These are phyloP conservation scores for Ceratobasidium sp. DNA, from an alignment of 1,284 basidiomycete genomes.

Conservation along the genomic window DNA sequence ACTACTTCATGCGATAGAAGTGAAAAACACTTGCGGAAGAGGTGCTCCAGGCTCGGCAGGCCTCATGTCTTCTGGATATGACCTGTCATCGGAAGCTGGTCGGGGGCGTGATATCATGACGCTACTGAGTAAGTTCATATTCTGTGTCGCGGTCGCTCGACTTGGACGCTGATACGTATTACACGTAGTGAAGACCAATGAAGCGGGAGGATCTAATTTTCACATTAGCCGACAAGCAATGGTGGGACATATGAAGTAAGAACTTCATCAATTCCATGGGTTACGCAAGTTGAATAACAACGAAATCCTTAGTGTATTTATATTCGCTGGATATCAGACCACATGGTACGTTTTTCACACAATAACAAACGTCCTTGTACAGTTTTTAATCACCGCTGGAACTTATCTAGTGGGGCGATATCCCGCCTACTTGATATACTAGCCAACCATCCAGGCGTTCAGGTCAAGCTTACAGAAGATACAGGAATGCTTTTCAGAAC, in stretches of 20 bases:
- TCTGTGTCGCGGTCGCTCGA: neutral
- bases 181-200: conserved; percentile 52
- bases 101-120: conserved; percentile 59
- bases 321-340: conserved; percentile 45
- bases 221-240: conserved; percentile 53
- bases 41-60: conserved; percentile 52
- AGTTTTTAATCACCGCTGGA: neutral
- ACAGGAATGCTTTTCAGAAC: conserved; percentile 44
- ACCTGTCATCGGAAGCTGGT: conserved; percentile 41
- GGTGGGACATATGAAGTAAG: conserved; percentile 58
- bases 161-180: neutral
- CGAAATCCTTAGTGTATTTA: too few species aligned
- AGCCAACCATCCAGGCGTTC: conserved; percentile 52
- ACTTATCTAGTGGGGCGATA: conserved; percentile 50
- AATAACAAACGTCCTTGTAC: neutral
- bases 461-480: conserved; percentile 64
- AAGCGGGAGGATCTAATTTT: conserved; percentile 47
- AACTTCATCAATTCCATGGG: conserved; percentile 7
- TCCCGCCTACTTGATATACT: conserved; percentile 56
- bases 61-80: conserved; percentile 32
- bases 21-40: conserved; percentile 57
- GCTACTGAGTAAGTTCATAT: conserved; percentile 46
- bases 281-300: neutral
- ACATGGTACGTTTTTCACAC: conserved; percentile 20
- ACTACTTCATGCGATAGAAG: conserved; percentile 56